Percentiles rank a stretch among this genome's conserved stretches.
Evolutionary conservation across 306 rosid species (phyloP).

Genomic region (Lotus japonicus): DNA sequence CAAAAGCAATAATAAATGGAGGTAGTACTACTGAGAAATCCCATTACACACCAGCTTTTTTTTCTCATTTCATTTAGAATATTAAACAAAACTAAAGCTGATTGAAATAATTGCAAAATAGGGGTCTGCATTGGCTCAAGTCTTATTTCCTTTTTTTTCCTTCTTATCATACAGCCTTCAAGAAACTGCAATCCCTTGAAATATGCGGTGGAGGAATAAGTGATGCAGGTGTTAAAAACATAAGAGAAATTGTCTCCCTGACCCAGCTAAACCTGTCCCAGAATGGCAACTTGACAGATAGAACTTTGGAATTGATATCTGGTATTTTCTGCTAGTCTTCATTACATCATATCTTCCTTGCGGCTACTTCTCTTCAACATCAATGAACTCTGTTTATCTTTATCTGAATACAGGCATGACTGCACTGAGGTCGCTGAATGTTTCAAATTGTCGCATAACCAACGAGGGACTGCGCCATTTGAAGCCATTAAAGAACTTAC

Average conservation of each 20-base stretch:
- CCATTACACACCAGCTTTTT: background rate
- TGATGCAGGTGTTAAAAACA: constrained; percentile 79
- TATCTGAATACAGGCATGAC: constrained; percentile 59
- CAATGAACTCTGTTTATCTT: background rate
- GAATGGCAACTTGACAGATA: constrained; percentile 83
- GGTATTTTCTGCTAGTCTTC: constrained; percentile 42
- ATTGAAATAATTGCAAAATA: background rate
- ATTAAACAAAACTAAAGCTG: background rate
- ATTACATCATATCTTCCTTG: background rate
- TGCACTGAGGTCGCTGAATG: constrained; percentile 65
- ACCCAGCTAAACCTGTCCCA: constrained; percentile 86
- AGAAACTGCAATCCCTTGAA: constrained; percentile 84
- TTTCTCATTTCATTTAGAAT: background rate
- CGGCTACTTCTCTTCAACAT: background rate
- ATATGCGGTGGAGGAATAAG: constrained; percentile 93
- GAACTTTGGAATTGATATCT: constrained; percentile 77
- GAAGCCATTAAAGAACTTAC: constrained; percentile 73
- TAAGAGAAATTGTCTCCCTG: constrained; percentile 74
- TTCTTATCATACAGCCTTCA: constrained; percentile 65
- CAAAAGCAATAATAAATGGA: background rate
- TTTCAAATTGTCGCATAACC: constrained; percentile 75
- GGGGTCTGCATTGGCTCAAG: constrained; percentile 2
- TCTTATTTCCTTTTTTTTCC: constrained; percentile 4
- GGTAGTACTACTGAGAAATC: constrained; percentile 4
- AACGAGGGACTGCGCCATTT: constrained; percentile 59